Base-by-base conservation (phyloP, 2,329 filamentous ascomycete species). In the Pestalotiopsis sp. region DNA sequence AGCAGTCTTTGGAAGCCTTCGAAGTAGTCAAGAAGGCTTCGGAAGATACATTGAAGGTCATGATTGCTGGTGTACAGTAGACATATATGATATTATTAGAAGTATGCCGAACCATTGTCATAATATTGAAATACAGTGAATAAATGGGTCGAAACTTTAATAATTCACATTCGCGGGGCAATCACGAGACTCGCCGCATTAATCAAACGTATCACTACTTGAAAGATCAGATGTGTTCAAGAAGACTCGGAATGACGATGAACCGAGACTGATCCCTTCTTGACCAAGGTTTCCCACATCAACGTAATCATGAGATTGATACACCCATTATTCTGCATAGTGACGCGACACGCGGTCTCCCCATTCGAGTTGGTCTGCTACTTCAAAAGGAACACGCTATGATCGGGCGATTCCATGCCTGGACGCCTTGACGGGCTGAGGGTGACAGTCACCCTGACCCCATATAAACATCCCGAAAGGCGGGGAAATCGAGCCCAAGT, bases 21-120 rank as follows among this genome's bases (percentile, higher is more conserved):
- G 70, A 73, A 57, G 49, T 69, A 14, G 72, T 73, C 14, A 71
- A 68, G 63, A 69, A 68, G 36, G 70, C 67, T 6, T n/a, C 64
- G 56, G 70, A 73, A 66, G 69, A 72, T n/a, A 73, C 69, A 17
- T 52, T 74, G 13, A 74, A 74, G 62, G 73, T 75, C 3, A 69
- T 75, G 58, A 75, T 75, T 36, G 39, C 71, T 49, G 74, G 74
- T 27, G 70, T 74, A 12, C 49, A 67, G 59, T 62, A 66, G 56
- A 41, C 3, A n/a, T 9, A n/a, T 9, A 17, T 52, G 3, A 52
- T 52, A 12, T n/a, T 12, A 4, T 27, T 23, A 27, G 11, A 23
- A 14, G 6, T 4, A n/a, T 23, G 9, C 1, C 6, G 12, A 59
- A 59, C 2, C 6, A 1, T 36, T 36, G 31, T 3, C 31, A 36